A percentile compares a stretch with the other conserved stretches of the same genome.
Evolutionary conservation across 2,329 filamentous ascomycete genomes (phyloP).

Genomic region (Stachybotrys chartarum): DNA sequence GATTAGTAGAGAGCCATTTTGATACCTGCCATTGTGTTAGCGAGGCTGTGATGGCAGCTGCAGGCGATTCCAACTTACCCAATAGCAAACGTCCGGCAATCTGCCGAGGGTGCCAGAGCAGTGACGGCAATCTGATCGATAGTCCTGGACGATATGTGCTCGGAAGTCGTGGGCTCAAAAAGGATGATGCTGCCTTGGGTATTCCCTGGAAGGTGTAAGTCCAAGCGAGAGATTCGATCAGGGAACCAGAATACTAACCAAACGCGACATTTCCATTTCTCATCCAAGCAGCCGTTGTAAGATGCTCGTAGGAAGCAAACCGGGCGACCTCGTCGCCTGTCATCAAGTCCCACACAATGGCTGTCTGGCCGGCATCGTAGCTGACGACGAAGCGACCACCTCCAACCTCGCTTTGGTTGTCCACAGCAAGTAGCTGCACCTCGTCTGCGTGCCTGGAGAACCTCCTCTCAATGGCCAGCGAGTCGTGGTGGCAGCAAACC

Average conservation of each 20-base stretch:
- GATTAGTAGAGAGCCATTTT: conserved; percentile 89
- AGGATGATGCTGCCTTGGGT: conserved; percentile 87
- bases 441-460: conserved; percentile 81
- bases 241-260: conserved; percentile 49
- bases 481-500: conserved; percentile 87
- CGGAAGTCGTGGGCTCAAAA: conserved; percentile 87
- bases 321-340: conserved; percentile 84
- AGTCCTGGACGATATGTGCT: conserved; percentile 85
- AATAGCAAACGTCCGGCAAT: conserved; percentile 93
- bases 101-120: conserved; percentile 79
- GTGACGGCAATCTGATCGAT: conserved; percentile 90
- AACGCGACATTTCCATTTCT: conserved; percentile 94
- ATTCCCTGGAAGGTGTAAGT: conserved; percentile 55
- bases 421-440: conserved; percentile 76
- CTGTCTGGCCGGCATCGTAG: conserved; percentile 84
- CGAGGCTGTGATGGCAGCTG: not conserved
- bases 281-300: conserved; percentile 90
- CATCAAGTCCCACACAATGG: conserved; percentile 94
- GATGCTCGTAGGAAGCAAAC: conserved; percentile 85
- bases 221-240: conserved; percentile 10
- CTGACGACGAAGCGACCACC: conserved; percentile 83
- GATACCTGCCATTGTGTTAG: conserved; percentile 55
- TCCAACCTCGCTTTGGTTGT: conserved; percentile 83
- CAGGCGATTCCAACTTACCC: conserved; percentile 51
- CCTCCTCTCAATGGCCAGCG: conserved; percentile 76